These are phyloP conservation scores for Salvia sclarea DNA, from an alignment of 305 asterid genomes.

Conservation along the genomic window DNA sequence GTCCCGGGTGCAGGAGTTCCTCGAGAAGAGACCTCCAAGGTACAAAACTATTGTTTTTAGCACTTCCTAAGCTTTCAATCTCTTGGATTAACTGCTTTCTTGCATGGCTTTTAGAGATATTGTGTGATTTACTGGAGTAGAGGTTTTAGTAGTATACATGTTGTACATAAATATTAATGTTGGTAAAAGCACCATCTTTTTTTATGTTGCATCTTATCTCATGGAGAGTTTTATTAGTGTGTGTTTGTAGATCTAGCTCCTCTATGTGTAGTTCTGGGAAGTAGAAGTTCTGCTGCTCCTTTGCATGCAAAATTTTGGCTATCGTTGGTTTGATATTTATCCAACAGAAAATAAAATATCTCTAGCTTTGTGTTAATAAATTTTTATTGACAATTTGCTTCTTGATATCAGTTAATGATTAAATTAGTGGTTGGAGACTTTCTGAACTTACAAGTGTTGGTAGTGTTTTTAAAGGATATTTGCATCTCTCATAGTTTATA, in stretches of 20 bases:
- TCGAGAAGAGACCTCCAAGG: conserved; percentile 86
- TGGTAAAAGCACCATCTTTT: background rate
- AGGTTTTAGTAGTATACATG: background rate
- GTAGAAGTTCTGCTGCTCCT: background rate
- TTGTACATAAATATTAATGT: background rate
- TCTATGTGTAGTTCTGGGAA: background rate
- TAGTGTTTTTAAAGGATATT: background rate
- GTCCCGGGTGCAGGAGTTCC: conserved; percentile 74
- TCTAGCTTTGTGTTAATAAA: background rate
- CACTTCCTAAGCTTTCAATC: background rate
- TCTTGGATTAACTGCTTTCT: conserved; percentile 18
- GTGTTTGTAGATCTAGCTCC: background rate
- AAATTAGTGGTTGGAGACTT: background rate
- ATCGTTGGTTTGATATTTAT: background rate
- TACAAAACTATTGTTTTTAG: conserved; percentile 27
- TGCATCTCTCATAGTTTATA: no score
- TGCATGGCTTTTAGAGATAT: background rate
- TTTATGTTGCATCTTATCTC: background rate
- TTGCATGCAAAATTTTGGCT: background rate
- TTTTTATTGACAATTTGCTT: background rate
- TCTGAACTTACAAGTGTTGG: conserved; percentile 2
- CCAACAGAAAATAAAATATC: background rate
- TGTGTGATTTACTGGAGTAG: background rate
- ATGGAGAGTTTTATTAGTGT: background rate
- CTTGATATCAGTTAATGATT: background rate